phyloP scores from a whole-genome alignment of 768 basidiomycete genomes.

The Phaffia tasmanica region DNA sequence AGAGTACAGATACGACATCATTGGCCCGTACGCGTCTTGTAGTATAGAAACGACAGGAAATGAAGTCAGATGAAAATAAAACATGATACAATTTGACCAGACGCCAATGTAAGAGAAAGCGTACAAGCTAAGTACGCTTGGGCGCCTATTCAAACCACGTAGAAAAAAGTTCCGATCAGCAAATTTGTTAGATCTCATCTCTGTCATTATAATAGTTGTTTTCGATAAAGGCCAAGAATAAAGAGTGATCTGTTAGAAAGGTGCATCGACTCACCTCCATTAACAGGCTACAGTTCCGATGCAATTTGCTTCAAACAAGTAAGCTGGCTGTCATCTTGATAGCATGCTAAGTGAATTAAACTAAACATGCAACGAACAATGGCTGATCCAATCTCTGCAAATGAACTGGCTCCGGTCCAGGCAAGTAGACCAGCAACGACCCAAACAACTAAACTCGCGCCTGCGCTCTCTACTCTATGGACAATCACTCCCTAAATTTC shows the following conservation, averaged over 20 bases:
- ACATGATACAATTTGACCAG: not conserved
- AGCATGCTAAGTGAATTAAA: too few species aligned
- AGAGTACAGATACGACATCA: constrained; percentile 70
- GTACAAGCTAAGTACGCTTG: constrained; percentile 24
- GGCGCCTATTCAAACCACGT: not conserved
- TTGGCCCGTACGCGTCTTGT: constrained; percentile 31
- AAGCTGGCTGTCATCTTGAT: too few species aligned
- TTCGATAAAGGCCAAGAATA: too few species aligned
- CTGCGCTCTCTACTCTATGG: not conserved
- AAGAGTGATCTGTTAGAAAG: too few species aligned
- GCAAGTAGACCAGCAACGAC: constrained; percentile 13
- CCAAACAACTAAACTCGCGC: constrained; percentile 21
- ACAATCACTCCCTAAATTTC: constrained; percentile 9
- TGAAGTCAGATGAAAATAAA: not conserved
- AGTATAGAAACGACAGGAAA: not conserved
- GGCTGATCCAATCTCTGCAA: constrained; percentile 16
- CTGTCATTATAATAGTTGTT: too few species aligned
- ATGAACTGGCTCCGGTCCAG: constrained; percentile 18
- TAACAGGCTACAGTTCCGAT: constrained; percentile 1
- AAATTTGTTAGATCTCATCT: too few species aligned
- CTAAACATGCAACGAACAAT: not conserved
- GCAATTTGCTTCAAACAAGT: too few species aligned
- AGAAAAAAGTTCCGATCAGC: too few species aligned
- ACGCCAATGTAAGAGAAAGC: not conserved
- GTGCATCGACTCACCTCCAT: constrained; percentile 10